Base-by-base conservation (phyloP, 371 early-diverging fungal species). In the Mucor piriformis region DNA sequence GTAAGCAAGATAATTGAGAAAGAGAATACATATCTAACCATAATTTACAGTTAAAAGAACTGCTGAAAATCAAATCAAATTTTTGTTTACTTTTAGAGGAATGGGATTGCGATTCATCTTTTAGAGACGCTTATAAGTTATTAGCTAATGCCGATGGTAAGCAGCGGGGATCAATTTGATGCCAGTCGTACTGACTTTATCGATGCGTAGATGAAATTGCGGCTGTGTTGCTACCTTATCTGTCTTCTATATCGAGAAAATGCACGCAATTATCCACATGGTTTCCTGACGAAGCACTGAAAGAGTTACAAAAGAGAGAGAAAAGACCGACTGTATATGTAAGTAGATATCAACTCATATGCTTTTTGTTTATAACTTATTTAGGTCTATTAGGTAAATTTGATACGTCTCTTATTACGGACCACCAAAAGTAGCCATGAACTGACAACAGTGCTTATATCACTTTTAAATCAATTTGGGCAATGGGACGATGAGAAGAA, bases 401-500 rank as follows among this genome's bases (percentile, higher is more conserved):
- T 69, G 11, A 56, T 67, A 3, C 58, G 64, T 33, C 43, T 74
- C 5, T 42, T 77, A 21, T 44, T 77, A 2, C 63, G 70, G 33
- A 68, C 65, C 10, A 53, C 67, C 0, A 16, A 43, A 32, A 34
- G 37, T 23, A 21, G 18, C 18, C 23, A 50, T 35, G 34, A 43
- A 34, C 23, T 63, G 6, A 63, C 69, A 4, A 18, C 20, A 8
- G 16, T 43, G 13, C 13, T 70, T 2, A 13, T 53, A 15, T 18
- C 20, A 0, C 27, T 64, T 3, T 12, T 72, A 16, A 42, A 54
- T 13, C 27, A 51, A 8, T 74, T 70, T 61, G 79, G 75, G 8
- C 27, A 32, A 8, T 76, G 73, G 73, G 49, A 72, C 18, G 35
- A 57, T 5, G 7, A 15, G 1, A 50, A 25, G 1, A 32, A 57